phyloP scores from a whole-genome alignment of 192 early-diverging fungal genomes.

The Podila verticillata region DNA sequence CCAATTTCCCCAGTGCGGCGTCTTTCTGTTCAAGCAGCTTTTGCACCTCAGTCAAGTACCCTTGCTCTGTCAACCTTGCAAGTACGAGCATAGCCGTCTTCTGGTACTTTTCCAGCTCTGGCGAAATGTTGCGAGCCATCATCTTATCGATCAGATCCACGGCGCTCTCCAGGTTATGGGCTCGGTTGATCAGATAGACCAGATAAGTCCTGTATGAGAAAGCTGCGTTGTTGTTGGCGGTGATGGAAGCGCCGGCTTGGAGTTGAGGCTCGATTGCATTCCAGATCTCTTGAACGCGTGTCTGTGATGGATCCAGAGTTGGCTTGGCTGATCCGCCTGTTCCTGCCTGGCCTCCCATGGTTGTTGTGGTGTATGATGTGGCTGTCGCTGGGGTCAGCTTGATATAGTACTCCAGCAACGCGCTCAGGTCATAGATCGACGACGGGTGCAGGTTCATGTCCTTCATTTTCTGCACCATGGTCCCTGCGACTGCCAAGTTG shows the following conservation, averaged over 20 bases:
- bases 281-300: slow-evolving; percentile 32
- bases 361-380: neutral
- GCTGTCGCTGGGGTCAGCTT: slow-evolving; percentile 12
- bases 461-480: slow-evolving; percentile 45
- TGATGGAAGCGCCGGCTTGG: neutral
- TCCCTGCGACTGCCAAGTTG: slow-evolving; percentile 30
- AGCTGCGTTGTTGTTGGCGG: slow-evolving; percentile 19
- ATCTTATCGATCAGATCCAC: slow-evolving; percentile 42
- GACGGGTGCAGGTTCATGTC: slow-evolving; percentile 19
- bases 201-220: slow-evolving; percentile 42
- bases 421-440: slow-evolving; percentile 38
- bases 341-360: neutral
- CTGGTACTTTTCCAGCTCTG: slow-evolving; percentile 38
- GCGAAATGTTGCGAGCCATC: slow-evolving; percentile 26
- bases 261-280: slow-evolving; percentile 34
- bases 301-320: slow-evolving; percentile 6
- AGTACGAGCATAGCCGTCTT: slow-evolving; percentile 9
- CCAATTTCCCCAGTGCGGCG: slow-evolving; percentile 15
- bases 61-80: slow-evolving; percentile 9
- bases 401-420: slow-evolving; percentile 40
- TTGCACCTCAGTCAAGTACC: slow-evolving; percentile 43
- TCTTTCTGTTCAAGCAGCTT: slow-evolving; percentile 29
- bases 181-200: slow-evolving; percentile 14
- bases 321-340: neutral
- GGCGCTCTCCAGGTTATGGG: slow-evolving; percentile 28